Evolutionary conservation across 495 filamentous ascomycete genomes (phyloP), one percentile per base, ranked within the genome.

Genomic region (Geopyxis carbonaria): DNA sequence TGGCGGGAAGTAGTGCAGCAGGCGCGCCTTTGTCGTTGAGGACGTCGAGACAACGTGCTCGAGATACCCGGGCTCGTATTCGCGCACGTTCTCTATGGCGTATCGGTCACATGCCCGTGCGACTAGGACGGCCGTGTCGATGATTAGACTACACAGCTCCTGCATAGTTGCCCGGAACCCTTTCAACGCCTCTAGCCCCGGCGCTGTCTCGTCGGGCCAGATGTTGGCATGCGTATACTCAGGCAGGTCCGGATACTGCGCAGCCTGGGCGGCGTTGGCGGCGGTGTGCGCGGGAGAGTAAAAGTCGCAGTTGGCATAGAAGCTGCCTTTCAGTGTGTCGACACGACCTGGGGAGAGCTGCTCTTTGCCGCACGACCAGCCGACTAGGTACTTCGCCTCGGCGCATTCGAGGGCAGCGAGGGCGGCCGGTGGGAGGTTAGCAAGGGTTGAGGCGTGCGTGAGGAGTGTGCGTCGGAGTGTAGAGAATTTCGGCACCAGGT

Each of bases 271-370:
- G 5, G 76, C 74, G 33, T 68, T 70, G 8, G 73, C 63, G 4
- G 83, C 63, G 2, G 50, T 41, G n/a, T n/a, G n/a, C 2, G 72
- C 64, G 45, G 80, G 69, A 34, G 86, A 72, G 57, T 89, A 87
- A 65, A 93, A 94, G 36, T 80, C 80, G 59, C 84, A 93, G 61
- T 95, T 94, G 56, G 86, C 77, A 57, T 95, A 99, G 66, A 80
- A 99, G 13, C 83, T 92, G 38, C 89, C 89, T 63, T 99, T 99
- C 8, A 80, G 68, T 4, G 79, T 93, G 51, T 99, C 89, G 47
- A 85, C 81, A 42, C 77, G 75, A 7, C 36, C 36, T 53, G 79
- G 75, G 46, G 81, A 80, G 34, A 95, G 73, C n/a, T 80, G 89
- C 60, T 93, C 87, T 60, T 91, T 93, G 38, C 86, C 87, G 54